These are phyloP conservation scores for Knufia petricola DNA, from an alignment of 2,329 filamentous ascomycete genomes.

Conservation along the genomic window DNA sequence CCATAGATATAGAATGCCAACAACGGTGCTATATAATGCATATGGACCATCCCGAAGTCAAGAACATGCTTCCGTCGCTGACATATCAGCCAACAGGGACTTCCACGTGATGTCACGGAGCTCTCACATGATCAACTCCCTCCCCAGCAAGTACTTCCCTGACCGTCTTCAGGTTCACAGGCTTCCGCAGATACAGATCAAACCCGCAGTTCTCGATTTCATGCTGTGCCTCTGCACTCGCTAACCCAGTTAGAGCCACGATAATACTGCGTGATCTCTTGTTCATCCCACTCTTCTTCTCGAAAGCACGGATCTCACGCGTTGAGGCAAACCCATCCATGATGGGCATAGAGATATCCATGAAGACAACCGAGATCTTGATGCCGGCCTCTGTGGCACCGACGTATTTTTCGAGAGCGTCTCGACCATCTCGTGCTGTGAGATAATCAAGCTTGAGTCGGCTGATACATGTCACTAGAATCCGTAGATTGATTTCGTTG, in stretches of 20 bases:
- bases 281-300: conserved; percentile 12
- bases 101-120: too few relatives aligned
- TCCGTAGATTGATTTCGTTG: conserved; percentile 35
- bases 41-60: too few relatives aligned
- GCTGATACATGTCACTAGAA: conserved; percentile 14
- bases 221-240: conserved; percentile 21
- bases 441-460: background rate
- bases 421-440: background rate
- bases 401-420: conserved; percentile 3
- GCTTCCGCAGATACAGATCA: conserved; percentile 27
- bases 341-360: conserved; percentile 31
- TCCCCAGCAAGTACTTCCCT: background rate
- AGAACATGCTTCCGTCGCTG: too few relatives aligned
- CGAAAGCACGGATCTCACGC: conserved; percentile 25
- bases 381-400: background rate
- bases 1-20: too few relatives aligned
- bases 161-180: conserved; percentile 15
- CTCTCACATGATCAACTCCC: background rate
- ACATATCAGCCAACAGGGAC: too few relatives aligned
- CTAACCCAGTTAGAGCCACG: conserved; percentile 27
- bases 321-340: conserved; percentile 29
- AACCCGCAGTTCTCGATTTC: conserved; percentile 26
- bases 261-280: conserved; percentile 12
- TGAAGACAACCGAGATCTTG: conserved; percentile 12
- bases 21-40: too few relatives aligned